Percentiles rank a stretch among this genome's conserved stretches.
Conservation (phyloP, 257 asterid species). For the Gentiana macrophylla region DNA sequence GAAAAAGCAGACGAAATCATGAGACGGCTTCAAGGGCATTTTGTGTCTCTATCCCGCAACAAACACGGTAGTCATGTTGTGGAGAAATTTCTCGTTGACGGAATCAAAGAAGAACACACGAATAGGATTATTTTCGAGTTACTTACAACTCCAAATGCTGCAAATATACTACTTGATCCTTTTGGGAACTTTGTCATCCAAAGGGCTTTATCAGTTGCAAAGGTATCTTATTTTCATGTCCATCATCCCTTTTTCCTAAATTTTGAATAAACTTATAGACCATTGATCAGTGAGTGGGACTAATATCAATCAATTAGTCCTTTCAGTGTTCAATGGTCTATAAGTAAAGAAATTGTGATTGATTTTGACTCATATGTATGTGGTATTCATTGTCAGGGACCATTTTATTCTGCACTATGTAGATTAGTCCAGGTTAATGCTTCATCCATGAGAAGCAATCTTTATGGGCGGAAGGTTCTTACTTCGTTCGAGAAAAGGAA, state of each 20-base stretch:
- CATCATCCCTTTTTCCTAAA: background rate
- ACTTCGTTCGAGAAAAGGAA: slow-evolving; percentile 32
- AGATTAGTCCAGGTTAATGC: slow-evolving; percentile 23
- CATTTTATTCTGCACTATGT: slow-evolving; percentile 13
- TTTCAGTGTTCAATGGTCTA: no score
- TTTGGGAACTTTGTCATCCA: slow-evolving; percentile 76
- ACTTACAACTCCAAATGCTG: slow-evolving; percentile 26
- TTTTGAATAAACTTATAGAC: background rate
- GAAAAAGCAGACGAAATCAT: slow-evolving; percentile 28
- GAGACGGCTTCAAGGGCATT: slow-evolving; percentile 35
- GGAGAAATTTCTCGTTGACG: slow-evolving; percentile 37
- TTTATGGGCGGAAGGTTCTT: slow-evolving; percentile 58
- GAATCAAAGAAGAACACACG: slow-evolving; percentile 19
- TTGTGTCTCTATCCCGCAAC: slow-evolving; percentile 44
- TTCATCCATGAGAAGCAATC: slow-evolving; percentile 44
- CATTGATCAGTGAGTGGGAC: background rate
- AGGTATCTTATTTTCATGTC: slow-evolving; percentile 19
- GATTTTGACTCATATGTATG: background rate
- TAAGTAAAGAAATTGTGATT: no score
- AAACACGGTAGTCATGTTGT: slow-evolving; percentile 77
- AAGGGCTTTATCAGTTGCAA: slow-evolving; percentile 38
- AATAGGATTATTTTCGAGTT: slow-evolving; percentile 35
- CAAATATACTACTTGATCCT: slow-evolving; percentile 51
- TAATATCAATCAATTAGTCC: no score
- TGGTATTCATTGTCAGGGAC: slow-evolving; percentile 29